These are phyloP conservation scores for Tetradesmus obliquus DNA, from an alignment of 139 green algal genomes.

Conservation along the genomic window DNA sequence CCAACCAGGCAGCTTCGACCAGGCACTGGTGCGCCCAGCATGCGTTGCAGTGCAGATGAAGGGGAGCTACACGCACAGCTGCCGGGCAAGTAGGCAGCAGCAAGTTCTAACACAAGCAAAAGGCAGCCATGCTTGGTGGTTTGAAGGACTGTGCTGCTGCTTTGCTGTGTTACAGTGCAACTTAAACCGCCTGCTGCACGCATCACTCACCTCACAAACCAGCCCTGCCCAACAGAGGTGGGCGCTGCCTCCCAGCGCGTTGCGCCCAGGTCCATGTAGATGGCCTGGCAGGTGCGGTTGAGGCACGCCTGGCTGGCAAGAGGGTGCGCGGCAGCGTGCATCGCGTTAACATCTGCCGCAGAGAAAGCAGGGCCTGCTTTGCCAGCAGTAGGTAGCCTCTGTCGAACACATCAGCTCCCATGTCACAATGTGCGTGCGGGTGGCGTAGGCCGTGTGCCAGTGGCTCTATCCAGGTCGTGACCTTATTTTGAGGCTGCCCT, in stretches of 20 bases:
- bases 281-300: neutral
- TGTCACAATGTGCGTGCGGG: neutral
- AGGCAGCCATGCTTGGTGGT: no score
- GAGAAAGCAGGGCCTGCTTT: no score
- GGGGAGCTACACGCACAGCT: no score
- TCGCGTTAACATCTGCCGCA: neutral
- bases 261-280: slow-evolving; percentile 29
- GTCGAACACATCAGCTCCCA: neutral
- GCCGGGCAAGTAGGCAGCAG: no score
- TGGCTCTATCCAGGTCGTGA: slow-evolving; percentile 41
- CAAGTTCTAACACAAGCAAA: no score
- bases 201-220: slow-evolving; percentile 12
- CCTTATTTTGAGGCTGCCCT: neutral
- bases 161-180: no score
- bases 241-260: neutral
- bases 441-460: slow-evolving; percentile 38
- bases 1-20: no score
- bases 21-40: no score
- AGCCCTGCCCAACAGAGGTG: neutral
- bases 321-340: neutral
- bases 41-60: no score
- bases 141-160: no score
- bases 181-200: no score
- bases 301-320: neutral
- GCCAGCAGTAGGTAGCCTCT: slow-evolving; percentile 15